phyloP scores from a whole-genome alignment of 345 rosid genomes.

The Murraya paniculata region DNA sequence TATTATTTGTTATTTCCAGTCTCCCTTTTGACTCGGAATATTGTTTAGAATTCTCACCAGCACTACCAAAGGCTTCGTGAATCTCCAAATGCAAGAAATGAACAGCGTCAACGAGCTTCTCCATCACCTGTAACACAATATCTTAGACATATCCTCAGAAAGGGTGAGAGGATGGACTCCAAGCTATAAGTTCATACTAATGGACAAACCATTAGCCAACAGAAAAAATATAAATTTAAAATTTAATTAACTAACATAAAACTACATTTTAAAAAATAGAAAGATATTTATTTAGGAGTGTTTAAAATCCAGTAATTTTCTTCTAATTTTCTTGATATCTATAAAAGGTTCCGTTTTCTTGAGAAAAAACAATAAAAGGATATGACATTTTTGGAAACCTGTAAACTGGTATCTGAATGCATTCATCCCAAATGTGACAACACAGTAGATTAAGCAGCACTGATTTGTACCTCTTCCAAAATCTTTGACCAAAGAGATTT shows the following conservation, averaged over 20 bases:
- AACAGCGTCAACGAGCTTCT: constrained; percentile 91
- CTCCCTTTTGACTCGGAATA: too few relatives aligned
- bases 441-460: background rate
- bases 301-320: too few relatives aligned
- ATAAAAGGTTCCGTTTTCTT: background rate
- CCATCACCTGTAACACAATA: constrained; percentile 68
- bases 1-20: too few relatives aligned
- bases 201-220: background rate
- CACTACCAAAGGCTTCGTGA: constrained; percentile 78
- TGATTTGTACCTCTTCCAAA: constrained; percentile 78
- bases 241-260: background rate
- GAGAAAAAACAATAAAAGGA: background rate
- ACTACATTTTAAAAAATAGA: background rate
- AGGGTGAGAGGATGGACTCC: background rate
- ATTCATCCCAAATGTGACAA: background rate
- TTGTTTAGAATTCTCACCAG: constrained; percentile 51
- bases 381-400: background rate
- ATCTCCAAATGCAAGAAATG: constrained; percentile 94
- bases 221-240: background rate
- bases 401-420: background rate
- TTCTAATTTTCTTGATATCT: background rate
- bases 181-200: background rate
- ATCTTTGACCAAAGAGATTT: constrained; percentile 96
- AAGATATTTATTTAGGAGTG: background rate
- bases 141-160: background rate